Base-by-base conservation (phyloP, 176 grass and related monocot genomes). In the maize (Zea mays) region DNA sequence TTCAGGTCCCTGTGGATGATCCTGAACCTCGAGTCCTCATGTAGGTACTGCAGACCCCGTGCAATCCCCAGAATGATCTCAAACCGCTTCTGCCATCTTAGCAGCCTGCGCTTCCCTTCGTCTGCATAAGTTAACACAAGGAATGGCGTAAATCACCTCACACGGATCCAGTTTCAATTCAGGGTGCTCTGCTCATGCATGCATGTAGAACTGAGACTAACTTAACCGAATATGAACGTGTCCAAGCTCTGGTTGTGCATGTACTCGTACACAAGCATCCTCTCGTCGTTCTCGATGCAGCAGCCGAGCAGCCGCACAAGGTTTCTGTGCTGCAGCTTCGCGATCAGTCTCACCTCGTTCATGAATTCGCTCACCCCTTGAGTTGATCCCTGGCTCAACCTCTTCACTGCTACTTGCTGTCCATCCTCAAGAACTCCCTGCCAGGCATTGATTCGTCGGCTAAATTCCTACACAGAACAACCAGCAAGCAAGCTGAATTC, bases 181-280 rank as follows among this genome's bases (percentile, higher is more conserved):
- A 8, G 19, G 2, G 5, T 37, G 36, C 49, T 36, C 55, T 35
- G n/a, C 44, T 38, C 57, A 0, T 63, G 73, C 57, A 0, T 63
- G 73, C 10, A 2, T 12, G 59, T 62, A 62, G 3, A 76, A 40
- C 19, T 73, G 41, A 27, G 52, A 56, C 79, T 71, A 7, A 92
- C 86, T 74, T 71, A 7, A 92, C 86, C 86, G 47, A 92, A 92
- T 80, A 92, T 54, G 65, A 88, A 88, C 0, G 34, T 69, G 57
- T 92, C 85, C 2, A 92, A 65, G 65, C 90, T 92, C 41, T 66
- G 81, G 69, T 92, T 92, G 60, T 79, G 86, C 90, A 92, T 65
- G 65, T 80, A 92, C 65, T 92, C 90, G 13, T 88, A 88, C 0
- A 91, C 74, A 8, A 92, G 81, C 19, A 92, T 79, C 35, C 90